Conservation (phyloP, 768 basidiomycete species). For the Neoboletus subvelutipes region DNA sequence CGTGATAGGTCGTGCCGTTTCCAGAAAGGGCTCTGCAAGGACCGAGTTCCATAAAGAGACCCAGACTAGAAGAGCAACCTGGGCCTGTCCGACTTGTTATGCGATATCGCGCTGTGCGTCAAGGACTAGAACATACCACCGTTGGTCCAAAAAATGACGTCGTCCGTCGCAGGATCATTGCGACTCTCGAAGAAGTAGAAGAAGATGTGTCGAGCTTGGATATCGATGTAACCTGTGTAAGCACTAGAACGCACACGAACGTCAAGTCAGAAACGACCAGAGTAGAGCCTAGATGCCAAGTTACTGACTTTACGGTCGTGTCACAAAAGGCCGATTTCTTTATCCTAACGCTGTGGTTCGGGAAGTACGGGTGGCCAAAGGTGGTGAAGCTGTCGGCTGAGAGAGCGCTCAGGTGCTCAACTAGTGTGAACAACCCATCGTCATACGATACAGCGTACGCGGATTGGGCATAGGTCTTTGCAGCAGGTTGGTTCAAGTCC, state of each 20-base stretch:
- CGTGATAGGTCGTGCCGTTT: conserved; percentile 52
- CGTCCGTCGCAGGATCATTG: conserved; percentile 52
- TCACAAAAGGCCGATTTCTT: conserved; percentile 42
- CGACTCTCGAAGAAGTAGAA: conserved; percentile 80
- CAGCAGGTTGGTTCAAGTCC: conserved; percentile 5
- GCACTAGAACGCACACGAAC: conserved; percentile 33
- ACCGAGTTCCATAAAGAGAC: conserved; percentile 72
- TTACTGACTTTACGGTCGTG: conserved; percentile 38
- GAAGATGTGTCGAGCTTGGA: conserved; percentile 62
- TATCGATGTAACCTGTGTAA: conserved; percentile 69
- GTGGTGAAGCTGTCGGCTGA: conserved; percentile 36
- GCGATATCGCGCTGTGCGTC: background rate
- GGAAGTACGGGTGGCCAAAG: conserved; percentile 45
- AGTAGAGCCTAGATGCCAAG: background rate
- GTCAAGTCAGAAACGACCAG: background rate
- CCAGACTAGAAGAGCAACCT: conserved; percentile 57
- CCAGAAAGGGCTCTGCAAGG: conserved; percentile 62
- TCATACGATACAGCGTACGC: conserved; percentile 19
- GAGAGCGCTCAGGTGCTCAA: conserved; percentile 30
- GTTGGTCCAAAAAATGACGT: conserved; percentile 60
- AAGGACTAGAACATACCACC: conserved; percentile 45
- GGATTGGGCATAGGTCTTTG: conserved; percentile 2
- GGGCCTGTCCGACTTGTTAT: conserved; percentile 33
- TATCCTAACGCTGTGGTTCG: conserved; percentile 41
- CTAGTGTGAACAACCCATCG: conserved; percentile 35